A percentile compares a stretch with the other conserved stretches of the same genome.
phyloP scores from a whole-genome alignment of 2,329 filamentous ascomycete genomes.

The Calonectria henricotiae region DNA sequence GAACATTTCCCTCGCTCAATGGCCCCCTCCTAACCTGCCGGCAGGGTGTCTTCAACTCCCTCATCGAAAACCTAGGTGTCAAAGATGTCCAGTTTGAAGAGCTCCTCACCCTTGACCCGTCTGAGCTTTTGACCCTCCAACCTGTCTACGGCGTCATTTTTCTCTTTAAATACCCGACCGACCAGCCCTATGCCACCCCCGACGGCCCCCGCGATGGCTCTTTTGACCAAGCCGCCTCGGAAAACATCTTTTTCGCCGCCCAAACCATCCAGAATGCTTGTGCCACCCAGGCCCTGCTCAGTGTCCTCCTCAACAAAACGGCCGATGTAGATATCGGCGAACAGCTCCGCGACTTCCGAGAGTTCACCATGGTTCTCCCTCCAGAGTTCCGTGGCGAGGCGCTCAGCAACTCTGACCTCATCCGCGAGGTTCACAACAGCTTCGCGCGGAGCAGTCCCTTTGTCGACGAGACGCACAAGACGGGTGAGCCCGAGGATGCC shows the following conservation, averaged over 20 bases:
- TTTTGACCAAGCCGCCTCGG: conserved; percentile 83
- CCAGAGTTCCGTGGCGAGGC: conserved; percentile 78
- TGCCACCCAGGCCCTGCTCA: conserved; percentile 94
- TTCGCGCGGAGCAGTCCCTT: conserved; percentile 93
- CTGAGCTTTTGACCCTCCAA: conserved; percentile 79
- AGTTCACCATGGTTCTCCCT: conserved; percentile 89
- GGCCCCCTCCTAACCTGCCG: conserved; percentile 25
- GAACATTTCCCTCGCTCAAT: no score
- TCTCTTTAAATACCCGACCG: conserved; percentile 95
- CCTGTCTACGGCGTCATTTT: conserved; percentile 97
- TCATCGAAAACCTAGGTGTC: conserved; percentile 92
- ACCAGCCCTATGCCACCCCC: conserved; percentile 73
- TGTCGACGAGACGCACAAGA: conserved; percentile 85
- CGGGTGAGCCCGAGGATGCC: conserved; percentile 85
- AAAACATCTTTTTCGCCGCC: conserved; percentile 91
- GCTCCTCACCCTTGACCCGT: conserved; percentile 88
- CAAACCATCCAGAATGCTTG: conserved; percentile 99
- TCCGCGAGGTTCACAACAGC: conserved; percentile 88
- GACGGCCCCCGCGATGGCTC: conserved; percentile 83
- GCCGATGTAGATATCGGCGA: conserved; percentile 80
- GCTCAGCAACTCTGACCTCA: conserved; percentile 76
- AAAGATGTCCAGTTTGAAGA: conserved; percentile 98
- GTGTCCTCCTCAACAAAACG: conserved; percentile 90
- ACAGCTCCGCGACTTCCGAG: conserved; percentile 83
- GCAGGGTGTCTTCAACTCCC: conserved; percentile 95